Evolutionary conservation across 192 early-diverging fungal genomes (phyloP).

Genomic region (Diversispora epigaea): DNA sequence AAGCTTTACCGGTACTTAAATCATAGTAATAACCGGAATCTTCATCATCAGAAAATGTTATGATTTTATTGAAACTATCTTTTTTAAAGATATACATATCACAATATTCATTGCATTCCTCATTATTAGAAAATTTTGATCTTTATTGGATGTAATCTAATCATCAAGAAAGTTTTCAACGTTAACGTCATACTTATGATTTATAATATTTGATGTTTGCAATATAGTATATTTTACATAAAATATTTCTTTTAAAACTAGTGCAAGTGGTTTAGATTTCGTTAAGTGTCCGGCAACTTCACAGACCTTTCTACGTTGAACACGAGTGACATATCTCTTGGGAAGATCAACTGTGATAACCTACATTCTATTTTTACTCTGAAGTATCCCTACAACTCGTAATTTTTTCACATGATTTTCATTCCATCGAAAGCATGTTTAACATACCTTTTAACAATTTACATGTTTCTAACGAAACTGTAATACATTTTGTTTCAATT

Average conservation of each 20-base stretch:
- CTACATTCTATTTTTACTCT: conserved; percentile 6
- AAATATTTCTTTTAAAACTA: conserved; percentile 10
- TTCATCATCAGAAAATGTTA: too few species aligned
- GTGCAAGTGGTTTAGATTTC: conserved; percentile 13
- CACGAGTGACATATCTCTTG: conserved; percentile 5
- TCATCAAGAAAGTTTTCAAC: conserved; percentile 9
- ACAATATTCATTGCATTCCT: too few species aligned
- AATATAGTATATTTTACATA: conserved; percentile 11
- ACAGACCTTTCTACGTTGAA: not conserved
- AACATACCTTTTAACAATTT: conserved; percentile 19
- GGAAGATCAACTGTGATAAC: conserved; percentile 9
- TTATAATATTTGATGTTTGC: not conserved
- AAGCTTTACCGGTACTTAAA: too few species aligned
- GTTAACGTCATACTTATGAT: not conserved
- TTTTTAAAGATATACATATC: too few species aligned
- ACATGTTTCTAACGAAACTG: conserved; percentile 4
- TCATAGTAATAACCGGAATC: too few species aligned
- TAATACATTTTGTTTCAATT: not conserved
- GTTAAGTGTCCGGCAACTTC: not conserved
- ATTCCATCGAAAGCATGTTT: not conserved
- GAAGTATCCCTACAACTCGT: conserved; percentile 6
- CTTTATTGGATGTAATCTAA: too few species aligned
- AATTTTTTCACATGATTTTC: conserved; percentile 6
- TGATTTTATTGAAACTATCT: too few species aligned
- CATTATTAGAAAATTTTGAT: too few species aligned